Evolutionary conservation across 139 green algal species (phyloP).

Genomic region (Pedinophyceae sp.): DNA sequence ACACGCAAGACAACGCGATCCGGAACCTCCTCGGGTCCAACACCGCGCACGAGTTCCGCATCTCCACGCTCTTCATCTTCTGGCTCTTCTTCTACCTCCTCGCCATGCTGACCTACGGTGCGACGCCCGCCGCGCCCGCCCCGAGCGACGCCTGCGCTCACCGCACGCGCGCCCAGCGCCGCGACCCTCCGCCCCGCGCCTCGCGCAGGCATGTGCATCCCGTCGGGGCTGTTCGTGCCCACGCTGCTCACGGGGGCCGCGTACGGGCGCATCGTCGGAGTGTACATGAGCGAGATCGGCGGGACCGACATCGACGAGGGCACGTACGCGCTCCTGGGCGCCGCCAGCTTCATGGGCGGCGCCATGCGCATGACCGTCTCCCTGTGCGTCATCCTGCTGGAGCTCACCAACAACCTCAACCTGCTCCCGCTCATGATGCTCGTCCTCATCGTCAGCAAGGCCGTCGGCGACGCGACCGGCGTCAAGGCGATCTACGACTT

Average conservation of each 20-base stretch:
- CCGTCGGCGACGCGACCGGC: slow-evolving; percentile 42
- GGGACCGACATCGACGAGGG: slow-evolving; percentile 30
- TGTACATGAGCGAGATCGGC: background rate
- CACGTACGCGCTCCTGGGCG: slow-evolving; percentile 49
- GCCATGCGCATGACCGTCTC: slow-evolving; percentile 61
- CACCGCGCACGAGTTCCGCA: slow-evolving; percentile 38
- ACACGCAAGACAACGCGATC: slow-evolving; percentile 76
- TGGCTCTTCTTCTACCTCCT: slow-evolving; percentile 44
- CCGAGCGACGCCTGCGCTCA: too few species aligned
- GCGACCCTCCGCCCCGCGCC: too few species aligned
- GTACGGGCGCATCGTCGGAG: slow-evolving; percentile 56
- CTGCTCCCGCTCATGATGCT: slow-evolving; percentile 76
- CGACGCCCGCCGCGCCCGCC: too few species aligned
- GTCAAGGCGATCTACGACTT: slow-evolving; percentile 45
- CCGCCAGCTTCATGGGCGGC: slow-evolving; percentile 51
- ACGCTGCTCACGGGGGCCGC: slow-evolving; percentile 57
- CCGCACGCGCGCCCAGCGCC: too few species aligned
- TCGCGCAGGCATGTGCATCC: slow-evolving; percentile 17
- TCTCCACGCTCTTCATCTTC: slow-evolving; percentile 32
- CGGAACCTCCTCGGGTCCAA: background rate
- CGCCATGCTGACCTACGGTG: slow-evolving; percentile 48
- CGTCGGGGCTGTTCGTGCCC: slow-evolving; percentile 66
- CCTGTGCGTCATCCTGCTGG: slow-evolving; percentile 62
- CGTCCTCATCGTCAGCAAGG: slow-evolving; percentile 65
- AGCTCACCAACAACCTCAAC: slow-evolving; percentile 71